Evolutionary conservation across 2,329 filamentous ascomycete species (phyloP), one percentile per base, ranked within the genome.

Genomic region (Leptographium lundbergii): DNA sequence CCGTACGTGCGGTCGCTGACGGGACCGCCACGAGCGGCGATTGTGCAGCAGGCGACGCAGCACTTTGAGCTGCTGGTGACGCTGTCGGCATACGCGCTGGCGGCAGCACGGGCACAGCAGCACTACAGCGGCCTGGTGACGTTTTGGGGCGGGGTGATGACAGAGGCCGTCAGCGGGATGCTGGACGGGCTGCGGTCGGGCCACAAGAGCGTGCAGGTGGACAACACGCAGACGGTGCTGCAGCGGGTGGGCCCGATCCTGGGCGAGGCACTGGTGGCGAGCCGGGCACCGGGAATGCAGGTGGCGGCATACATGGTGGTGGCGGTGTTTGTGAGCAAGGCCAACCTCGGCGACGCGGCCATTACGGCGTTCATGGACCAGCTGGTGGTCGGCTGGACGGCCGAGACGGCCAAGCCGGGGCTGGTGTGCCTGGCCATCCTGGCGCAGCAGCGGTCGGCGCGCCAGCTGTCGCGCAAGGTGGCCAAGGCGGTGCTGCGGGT

Each of bases 291-390:
- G 0, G 89, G 92, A 62, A 76, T 96, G 50, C 88, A 91, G 64
- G 81, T 95, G 61, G 91, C 88, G 19, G 91, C 88, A 60, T 97
- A 96, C 70, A 96, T 96, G 87, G 84, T 96, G 24, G 81, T 91
- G 59, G 84, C 90, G 7, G 84, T 97, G 55, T 80, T 97, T 62
- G 91, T 89, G 7, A 85, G 89, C 55, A 96, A 96, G 71, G 85
- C 87, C 0, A 80, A 82, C 54, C 78, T 97, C 17, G 83, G 88
- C 54, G 91, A 97, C 66, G 81, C 81, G 59, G 82, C 91, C 2
- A 77, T 97, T n/a, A 85, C 88, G 58, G 85, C 86, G 1, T 80
- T 99, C 67, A 95, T 97, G 90, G 89, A 95, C 66, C 89, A 91
- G 63, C 82, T 96, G 39, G 86, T 88, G 10, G 74, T 80, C 32